Evolutionary conservation across 768 basidiomycete genomes (phyloP).

Genomic region (Pulveroboletus sp.): DNA sequence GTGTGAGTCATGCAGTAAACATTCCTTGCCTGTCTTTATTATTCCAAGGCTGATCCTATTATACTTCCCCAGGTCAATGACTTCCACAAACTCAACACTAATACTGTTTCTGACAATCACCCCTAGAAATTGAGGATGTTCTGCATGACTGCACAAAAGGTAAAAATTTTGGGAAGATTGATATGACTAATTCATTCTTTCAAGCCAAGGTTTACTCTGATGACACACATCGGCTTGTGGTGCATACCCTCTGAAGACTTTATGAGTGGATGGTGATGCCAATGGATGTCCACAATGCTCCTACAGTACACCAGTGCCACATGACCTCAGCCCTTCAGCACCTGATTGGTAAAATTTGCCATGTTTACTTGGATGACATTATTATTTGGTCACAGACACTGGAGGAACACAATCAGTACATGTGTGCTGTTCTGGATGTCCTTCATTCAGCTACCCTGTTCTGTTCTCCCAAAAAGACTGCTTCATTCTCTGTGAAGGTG

Average conservation of each 20-base stretch:
- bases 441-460: neutral
- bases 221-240: conserved; percentile 33
- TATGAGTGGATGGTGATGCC: conserved; percentile 35
- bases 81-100: conserved; percentile 22
- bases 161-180: conserved; percentile 34
- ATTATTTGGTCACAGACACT: conserved; percentile 16
- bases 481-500: neutral
- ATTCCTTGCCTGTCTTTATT: conserved; percentile 36
- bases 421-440: neutral
- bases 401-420: neutral
- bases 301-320: conserved; percentile 15
- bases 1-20: conserved; percentile 21
- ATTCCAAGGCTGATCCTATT: conserved; percentile 32
- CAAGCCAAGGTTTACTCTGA: conserved; percentile 33
- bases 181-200: conserved; percentile 42
- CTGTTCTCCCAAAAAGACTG: neutral
- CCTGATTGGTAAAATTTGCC: conserved; percentile 15
- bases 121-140: conserved; percentile 19
- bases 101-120: conserved; percentile 18
- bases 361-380: conserved; percentile 20
- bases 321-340: conserved; percentile 13
- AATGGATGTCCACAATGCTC: conserved; percentile 11
- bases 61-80: conserved; percentile 30
- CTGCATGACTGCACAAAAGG: conserved; percentile 27
- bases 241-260: conserved; percentile 35